These are phyloP conservation scores for Venturia aucupariae DNA, from an alignment of 2,329 filamentous ascomycete genomes.

Conservation along the genomic window DNA sequence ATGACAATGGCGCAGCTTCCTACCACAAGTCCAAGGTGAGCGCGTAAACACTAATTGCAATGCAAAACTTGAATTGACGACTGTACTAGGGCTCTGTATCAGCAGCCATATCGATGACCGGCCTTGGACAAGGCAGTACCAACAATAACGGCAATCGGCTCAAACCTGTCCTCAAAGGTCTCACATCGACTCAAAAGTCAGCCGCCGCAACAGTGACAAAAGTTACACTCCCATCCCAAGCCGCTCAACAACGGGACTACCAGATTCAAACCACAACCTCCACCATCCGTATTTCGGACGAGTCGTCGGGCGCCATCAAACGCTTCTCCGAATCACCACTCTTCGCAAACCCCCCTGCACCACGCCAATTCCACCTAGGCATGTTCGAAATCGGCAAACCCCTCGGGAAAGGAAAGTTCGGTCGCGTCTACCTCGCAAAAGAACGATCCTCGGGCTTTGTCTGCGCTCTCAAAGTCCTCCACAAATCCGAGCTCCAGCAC, in stretches of 20 bases:
- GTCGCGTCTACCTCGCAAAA: constrained; percentile 74
- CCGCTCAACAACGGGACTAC: constrained; percentile 42
- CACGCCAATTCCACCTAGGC: constrained; percentile 66
- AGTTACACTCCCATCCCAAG: constrained; percentile 59
- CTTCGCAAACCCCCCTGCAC: constrained; percentile 26
- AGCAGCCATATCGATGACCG: constrained; percentile 38
- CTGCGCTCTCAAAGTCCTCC: constrained; percentile 76
- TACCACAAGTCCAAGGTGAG: constrained; percentile 72
- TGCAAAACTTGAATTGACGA: constrained; percentile 3
- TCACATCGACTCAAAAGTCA: constrained; percentile 33
- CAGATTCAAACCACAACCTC: constrained; percentile 23
- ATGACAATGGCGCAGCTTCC: constrained; percentile 13
- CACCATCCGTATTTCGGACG: constrained; percentile 30
- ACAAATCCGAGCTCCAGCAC: constrained; percentile 74
- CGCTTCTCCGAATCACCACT: constrained; percentile 38
- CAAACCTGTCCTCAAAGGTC: constrained; percentile 68
- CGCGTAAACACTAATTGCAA: background rate
- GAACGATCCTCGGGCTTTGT: constrained; percentile 73
- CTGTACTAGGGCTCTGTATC: constrained; percentile 35
- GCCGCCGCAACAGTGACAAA: constrained; percentile 49
- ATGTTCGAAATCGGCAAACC: constrained; percentile 92
- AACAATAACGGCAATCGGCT: constrained; percentile 48
- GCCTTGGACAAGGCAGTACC: constrained; percentile 33
- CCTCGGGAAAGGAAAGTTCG: constrained; percentile 80
- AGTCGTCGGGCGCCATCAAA: constrained; percentile 32